A percentile compares a stretch with the other conserved stretches of the same genome.
These are phyloP conservation scores for Apiospora malaysiana DNA, from an alignment of 2,329 filamentous ascomycete species.

Conservation along the genomic window DNA sequence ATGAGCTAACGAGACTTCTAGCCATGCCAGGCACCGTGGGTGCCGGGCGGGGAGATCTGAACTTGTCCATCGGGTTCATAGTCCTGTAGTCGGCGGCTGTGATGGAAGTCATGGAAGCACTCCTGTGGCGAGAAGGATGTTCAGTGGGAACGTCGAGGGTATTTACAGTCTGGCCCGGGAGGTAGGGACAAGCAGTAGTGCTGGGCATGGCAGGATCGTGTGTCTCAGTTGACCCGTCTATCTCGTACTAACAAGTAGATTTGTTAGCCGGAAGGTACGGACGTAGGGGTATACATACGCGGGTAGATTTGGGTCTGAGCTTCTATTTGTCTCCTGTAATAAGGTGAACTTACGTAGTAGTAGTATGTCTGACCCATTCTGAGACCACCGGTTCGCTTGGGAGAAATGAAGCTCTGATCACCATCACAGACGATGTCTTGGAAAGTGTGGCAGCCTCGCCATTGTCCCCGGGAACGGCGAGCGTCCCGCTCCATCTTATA, in stretches of 20 bases:
- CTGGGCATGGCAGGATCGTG: constrained; percentile 75
- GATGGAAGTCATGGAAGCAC: constrained; percentile 69
- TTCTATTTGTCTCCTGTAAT: not conserved
- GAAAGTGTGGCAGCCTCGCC: constrained; percentile 88
- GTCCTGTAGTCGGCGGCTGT: constrained; percentile 68
- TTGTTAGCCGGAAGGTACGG: constrained; percentile 23
- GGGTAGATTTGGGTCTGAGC: constrained; percentile 19
- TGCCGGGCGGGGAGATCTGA: constrained; percentile 69
- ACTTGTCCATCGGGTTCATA: constrained; percentile 80
- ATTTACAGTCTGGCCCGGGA: constrained; percentile 89
- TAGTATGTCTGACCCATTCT: constrained; percentile 95
- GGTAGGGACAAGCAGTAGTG: constrained; percentile 81
- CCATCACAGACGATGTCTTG: constrained; percentile 86
- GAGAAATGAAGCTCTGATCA: constrained; percentile 52
- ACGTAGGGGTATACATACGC: not conserved
- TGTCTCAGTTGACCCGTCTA: constrained; percentile 79
- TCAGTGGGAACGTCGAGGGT: constrained; percentile 81
- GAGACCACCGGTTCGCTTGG: constrained; percentile 75
- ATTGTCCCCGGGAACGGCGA: constrained; percentile 75
- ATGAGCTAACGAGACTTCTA: constrained; percentile 43
- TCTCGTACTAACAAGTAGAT: constrained; percentile 69
- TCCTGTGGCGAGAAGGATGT: constrained; percentile 62
- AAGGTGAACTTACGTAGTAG: constrained; percentile 77
- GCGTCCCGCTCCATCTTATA: constrained; percentile 84
- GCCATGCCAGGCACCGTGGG: constrained; percentile 52